These are phyloP conservation scores for Halenospora varia DNA, from an alignment of 495 filamentous ascomycete species.

Conservation along the genomic window DNA sequence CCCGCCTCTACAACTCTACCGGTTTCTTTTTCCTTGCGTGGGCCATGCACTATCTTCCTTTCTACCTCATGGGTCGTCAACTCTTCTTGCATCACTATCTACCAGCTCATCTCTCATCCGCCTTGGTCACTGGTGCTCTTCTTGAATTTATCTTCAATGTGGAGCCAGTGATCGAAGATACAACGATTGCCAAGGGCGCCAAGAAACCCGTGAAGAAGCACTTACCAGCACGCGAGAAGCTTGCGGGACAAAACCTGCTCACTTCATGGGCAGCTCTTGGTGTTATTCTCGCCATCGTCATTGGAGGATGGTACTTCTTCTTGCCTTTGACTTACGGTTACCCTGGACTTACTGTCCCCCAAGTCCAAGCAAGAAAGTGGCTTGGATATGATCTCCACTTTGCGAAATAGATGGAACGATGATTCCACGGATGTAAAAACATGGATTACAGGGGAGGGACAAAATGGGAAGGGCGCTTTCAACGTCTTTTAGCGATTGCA, in stretches of 20 bases:
- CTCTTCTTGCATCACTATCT: constrained; percentile 98
- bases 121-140: constrained; percentile 92
- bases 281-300: constrained; percentile 63
- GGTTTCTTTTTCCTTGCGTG: constrained; percentile 99
- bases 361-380: constrained; percentile 88
- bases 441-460: background rate
- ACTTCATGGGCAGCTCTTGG: constrained; percentile 72
- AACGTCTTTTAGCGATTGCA: constrained; percentile 17
- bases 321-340: constrained; percentile 92
- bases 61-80: constrained; percentile 96
- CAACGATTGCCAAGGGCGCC: constrained; percentile 42
- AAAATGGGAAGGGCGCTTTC: background rate
- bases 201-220: constrained; percentile 51
- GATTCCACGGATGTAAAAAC: background rate
- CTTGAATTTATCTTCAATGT: constrained; percentile 95
- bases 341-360: constrained; percentile 78
- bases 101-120: constrained; percentile 85
- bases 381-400: constrained; percentile 97
- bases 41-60: constrained; percentile 96
- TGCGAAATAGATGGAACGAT: constrained; percentile 65
- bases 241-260: constrained; percentile 73
- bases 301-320: constrained; percentile 88
- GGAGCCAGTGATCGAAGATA: constrained; percentile 59
- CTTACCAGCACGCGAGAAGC: constrained; percentile 70
- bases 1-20: constrained; percentile 93